phyloP scores from a whole-genome alignment of 2,329 filamentous ascomycete genomes.

The Pleurostoma richardsiae region DNA sequence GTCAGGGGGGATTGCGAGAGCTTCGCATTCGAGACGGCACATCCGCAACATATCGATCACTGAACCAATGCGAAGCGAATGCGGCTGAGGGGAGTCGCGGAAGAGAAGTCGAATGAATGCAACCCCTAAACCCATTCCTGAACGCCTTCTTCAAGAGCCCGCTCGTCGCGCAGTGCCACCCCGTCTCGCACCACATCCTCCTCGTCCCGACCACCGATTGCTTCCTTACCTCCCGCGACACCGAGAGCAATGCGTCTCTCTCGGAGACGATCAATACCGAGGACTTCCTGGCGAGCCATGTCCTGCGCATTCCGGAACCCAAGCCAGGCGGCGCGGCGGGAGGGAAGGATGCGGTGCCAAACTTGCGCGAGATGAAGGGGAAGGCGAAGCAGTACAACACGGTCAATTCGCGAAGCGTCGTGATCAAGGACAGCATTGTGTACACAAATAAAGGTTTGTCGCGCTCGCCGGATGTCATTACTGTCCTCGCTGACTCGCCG shows the following conservation, averaged over 20 bases:
- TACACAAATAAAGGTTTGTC: constrained; percentile 90
- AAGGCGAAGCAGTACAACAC: constrained; percentile 95
- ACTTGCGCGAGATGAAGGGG: constrained; percentile 77
- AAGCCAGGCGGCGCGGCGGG: constrained; percentile 39
- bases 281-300: constrained; percentile 95
- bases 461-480: neutral
- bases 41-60: no score
- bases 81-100: constrained; percentile 9
- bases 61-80: constrained; percentile 4
- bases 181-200: constrained; percentile 86
- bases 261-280: constrained; percentile 81
- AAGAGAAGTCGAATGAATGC: constrained; percentile 59
- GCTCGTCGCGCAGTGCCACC: constrained; percentile 84
- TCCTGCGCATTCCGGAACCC: constrained; percentile 70
- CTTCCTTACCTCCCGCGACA: constrained; percentile 81
- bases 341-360: constrained; percentile 53
- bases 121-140: constrained; percentile 97
- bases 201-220: constrained; percentile 92
- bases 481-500: neutral
- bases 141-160: constrained; percentile 98
- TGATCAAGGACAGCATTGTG: constrained; percentile 87
- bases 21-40: no score
- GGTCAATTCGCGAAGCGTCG: constrained; percentile 84
- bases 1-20: no score
- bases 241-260: constrained; percentile 72